Evolutionary conservation across 192 early-diverging fungal species (phyloP), one percentile per base, ranked within the genome.

Genomic region (Rhizoclosmatium sp.): DNA sequence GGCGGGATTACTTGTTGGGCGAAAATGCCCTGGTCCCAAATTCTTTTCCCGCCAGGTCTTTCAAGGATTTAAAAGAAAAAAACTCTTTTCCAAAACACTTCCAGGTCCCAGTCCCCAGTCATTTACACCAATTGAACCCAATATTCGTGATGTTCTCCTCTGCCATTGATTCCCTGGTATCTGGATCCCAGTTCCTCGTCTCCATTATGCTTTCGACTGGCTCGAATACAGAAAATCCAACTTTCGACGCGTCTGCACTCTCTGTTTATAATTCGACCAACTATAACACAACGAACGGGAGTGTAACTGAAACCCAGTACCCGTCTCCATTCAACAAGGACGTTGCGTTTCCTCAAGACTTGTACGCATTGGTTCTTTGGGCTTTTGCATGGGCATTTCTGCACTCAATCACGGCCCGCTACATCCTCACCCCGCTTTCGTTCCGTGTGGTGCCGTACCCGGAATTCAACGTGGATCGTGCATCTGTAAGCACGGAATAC

Each of bases 311-410:
- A 7, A 21, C 60, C 19, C 21, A 9, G 4, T 47, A 23, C 4
- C 69, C 70, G 19, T 62, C 69, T 41, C 65, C 70, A 23, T 72
- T 81, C 74, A 81, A 81, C 75, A 75, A 68, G 69, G 80, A 81
- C 67, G 21, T 81, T 23, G 45, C 14, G 16, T 78, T 69, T 31
- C 80, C 80, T 19, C 46, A 78, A 21, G 80, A 81, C 69, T 41
- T 81, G 9, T 76, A 78, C 49, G 9, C 69, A 3, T 48, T 77
- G 16, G 31, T 77, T n/a, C 59, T 67, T 42, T 81, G 80, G 80
- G 59, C 76, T 19, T 67, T 81, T 41, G 65, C 56, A 12, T 81
- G 80, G 80, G 73, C 76, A 41, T 4, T 71, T 16, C 64, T 71
- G 42, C 80, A 81, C 47, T 23, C 23, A 31, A 23, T 64, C 9